Conservation (phyloP, 2,329 filamentous ascomycete genomes). For the Teratosphaeria viscida region DNA sequence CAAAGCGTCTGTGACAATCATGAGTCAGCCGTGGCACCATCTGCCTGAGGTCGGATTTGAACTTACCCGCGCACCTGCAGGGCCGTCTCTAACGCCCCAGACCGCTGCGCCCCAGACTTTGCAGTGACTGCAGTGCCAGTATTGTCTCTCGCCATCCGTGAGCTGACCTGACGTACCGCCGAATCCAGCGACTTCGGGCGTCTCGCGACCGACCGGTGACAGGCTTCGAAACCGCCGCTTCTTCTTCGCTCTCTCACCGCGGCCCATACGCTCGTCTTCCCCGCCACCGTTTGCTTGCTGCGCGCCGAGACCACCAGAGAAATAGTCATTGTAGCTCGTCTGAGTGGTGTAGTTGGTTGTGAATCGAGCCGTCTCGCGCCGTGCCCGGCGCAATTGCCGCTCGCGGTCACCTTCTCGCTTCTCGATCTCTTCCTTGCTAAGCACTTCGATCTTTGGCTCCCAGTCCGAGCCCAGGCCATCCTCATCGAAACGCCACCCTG, state of each 20-base stretch:
- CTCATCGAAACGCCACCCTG: conserved; percentile 91
- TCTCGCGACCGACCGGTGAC: conserved; percentile 72
- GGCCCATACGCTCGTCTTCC: conserved; percentile 71
- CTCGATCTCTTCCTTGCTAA: conserved; percentile 95
- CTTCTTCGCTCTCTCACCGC: conserved; percentile 89
- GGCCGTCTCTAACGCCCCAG: conserved; percentile 91
- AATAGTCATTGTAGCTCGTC: conserved; percentile 41
- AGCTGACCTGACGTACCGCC: conserved; percentile 56
- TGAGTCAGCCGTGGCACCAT: not conserved
- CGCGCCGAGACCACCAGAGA: conserved; percentile 37
- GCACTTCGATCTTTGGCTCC: conserved; percentile 43
- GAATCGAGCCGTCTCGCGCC: conserved; percentile 86
- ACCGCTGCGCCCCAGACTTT: conserved; percentile 78
- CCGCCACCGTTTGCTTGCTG: conserved; percentile 30
- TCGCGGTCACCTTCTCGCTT: conserved; percentile 92
- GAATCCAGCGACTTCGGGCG: conserved; percentile 61
- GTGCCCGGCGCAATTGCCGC: conserved; percentile 72
- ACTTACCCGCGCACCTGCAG: conserved; percentile 69
- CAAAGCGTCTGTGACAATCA: conserved; percentile 59
- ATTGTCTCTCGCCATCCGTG: conserved; percentile 62
- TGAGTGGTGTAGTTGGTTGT: conserved; percentile 31
- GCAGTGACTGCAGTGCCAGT: conserved; percentile 85
- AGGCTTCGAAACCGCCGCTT: conserved; percentile 85
- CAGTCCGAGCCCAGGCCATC: conserved; percentile 61
- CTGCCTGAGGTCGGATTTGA: not conserved